Evolutionary conservation across 176 grass and related monocot species (phyloP).

Genomic region (Eleusine coracana): DNA sequence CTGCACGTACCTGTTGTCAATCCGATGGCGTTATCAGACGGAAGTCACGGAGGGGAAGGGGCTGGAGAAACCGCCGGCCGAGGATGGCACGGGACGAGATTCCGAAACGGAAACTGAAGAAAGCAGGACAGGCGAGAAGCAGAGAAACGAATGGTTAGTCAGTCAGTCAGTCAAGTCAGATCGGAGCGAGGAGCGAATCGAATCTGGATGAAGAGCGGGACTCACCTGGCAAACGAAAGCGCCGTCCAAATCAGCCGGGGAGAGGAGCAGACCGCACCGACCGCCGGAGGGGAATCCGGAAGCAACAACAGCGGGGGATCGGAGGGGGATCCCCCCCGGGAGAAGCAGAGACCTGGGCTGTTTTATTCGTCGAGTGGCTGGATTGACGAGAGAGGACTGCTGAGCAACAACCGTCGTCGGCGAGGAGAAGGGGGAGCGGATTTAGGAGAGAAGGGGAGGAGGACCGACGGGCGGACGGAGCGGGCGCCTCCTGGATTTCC

Average conservation of each 20-base stretch:
- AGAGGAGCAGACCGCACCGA: background rate
- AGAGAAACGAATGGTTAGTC: no score
- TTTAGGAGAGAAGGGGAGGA: background rate
- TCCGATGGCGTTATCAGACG: background rate
- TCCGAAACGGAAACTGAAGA: background rate
- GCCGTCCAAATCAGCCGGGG: background rate
- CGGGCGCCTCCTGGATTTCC: constrained; percentile 19
- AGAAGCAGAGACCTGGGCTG: background rate
- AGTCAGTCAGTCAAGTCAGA: no score
- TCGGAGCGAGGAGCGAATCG: background rate
- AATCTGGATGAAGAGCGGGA: background rate
- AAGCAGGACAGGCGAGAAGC: background rate
- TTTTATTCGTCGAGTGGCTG: background rate
- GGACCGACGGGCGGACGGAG: background rate
- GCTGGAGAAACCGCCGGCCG: background rate
- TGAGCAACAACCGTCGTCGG: background rate
- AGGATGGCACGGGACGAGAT: background rate
- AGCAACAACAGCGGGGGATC: background rate
- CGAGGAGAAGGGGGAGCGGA: background rate
- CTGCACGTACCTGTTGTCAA: background rate
- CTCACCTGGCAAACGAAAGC: constrained; percentile 15
- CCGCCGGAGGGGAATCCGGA: background rate
- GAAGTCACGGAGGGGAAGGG: background rate
- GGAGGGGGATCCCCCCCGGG: no score
- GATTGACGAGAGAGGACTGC: background rate